phyloP scores from a whole-genome alignment of 768 basidiomycete genomes.

The Psilocybe subaeruginosa region DNA sequence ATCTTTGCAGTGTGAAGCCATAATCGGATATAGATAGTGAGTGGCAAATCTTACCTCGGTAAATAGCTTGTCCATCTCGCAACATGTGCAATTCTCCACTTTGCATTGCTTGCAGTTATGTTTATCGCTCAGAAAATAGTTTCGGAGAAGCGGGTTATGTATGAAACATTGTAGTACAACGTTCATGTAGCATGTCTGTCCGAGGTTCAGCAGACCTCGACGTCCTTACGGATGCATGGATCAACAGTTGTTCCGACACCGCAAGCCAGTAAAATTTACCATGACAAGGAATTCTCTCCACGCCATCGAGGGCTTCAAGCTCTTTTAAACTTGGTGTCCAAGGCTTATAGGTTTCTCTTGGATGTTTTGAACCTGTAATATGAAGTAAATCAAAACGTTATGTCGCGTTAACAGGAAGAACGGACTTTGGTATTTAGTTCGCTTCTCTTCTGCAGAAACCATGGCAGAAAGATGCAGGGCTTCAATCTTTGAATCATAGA shows the following conservation, averaged over 20 bases:
- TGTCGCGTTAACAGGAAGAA: background rate
- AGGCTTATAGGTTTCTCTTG: constrained; percentile 35
- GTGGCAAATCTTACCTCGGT: constrained; percentile 54
- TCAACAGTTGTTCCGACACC: background rate
- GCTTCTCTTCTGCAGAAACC: constrained; percentile 61
- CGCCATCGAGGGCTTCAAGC: constrained; percentile 47
- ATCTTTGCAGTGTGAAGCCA: constrained; percentile 36
- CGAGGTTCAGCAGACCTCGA: constrained; percentile 85
- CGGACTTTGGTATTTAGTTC: constrained; percentile 62
- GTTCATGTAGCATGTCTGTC: constrained; percentile 94
- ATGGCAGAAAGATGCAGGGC: constrained; percentile 43
- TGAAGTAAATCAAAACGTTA: constrained; percentile 1
- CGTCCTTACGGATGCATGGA: constrained; percentile 49
- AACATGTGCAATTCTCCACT: constrained; percentile 77
- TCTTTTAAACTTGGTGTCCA: constrained; percentile 46
- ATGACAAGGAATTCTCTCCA: constrained; percentile 69
- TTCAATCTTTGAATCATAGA: constrained; percentile 62
- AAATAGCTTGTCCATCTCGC: constrained; percentile 91
- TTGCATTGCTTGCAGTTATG: constrained; percentile 80
- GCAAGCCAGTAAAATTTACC: constrained; percentile 40
- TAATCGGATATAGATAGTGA: background rate
- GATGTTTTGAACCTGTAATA: constrained; percentile 36
- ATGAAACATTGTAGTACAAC: constrained; percentile 88
- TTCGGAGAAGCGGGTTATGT: constrained; percentile 87
- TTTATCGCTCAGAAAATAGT: constrained; percentile 89